Percentiles rank a stretch among this genome's conserved stretches.
phyloP scores from a whole-genome alignment of 2,329 filamentous ascomycete genomes.

The Penicillium janthinellum region DNA sequence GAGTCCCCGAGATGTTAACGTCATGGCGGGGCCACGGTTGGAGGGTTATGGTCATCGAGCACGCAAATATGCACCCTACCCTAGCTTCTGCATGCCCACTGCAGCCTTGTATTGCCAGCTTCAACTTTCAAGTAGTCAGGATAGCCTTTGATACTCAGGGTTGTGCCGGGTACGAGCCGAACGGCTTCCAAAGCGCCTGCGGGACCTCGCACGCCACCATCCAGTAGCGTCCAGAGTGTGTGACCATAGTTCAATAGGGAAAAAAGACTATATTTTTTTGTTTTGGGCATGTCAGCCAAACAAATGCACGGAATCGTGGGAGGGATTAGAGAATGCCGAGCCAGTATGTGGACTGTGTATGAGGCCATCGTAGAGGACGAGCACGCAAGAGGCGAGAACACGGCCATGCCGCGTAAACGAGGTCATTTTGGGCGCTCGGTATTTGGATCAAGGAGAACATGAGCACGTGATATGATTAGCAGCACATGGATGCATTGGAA shows the following conservation, averaged over 20 bases:
- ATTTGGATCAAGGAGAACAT: background rate
- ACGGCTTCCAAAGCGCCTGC: background rate
- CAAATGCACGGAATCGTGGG: background rate
- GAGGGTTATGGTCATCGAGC: background rate
- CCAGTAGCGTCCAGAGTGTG: background rate
- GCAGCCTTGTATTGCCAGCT: too few species aligned
- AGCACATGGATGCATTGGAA: too few species aligned
- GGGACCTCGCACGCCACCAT: background rate
- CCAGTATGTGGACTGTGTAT: conserved; percentile 11
- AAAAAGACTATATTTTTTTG: background rate
- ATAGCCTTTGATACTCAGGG: background rate
- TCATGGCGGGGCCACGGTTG: too few species aligned
- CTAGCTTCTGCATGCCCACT: too few species aligned
- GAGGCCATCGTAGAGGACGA: conserved; percentile 15
- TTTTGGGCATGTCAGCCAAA: background rate
- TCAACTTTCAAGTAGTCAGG: background rate
- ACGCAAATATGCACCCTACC: background rate
- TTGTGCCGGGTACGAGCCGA: background rate
- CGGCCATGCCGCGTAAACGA: background rate
- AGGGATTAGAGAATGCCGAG: background rate
- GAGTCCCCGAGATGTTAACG: background rate
- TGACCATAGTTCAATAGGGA: background rate
- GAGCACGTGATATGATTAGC: too few species aligned
- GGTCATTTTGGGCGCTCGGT: background rate
- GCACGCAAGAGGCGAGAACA: conserved; percentile 14